phyloP scores from a whole-genome alignment of 2,329 filamentous ascomycete genomes.

The Celoporthe dispersa region DNA sequence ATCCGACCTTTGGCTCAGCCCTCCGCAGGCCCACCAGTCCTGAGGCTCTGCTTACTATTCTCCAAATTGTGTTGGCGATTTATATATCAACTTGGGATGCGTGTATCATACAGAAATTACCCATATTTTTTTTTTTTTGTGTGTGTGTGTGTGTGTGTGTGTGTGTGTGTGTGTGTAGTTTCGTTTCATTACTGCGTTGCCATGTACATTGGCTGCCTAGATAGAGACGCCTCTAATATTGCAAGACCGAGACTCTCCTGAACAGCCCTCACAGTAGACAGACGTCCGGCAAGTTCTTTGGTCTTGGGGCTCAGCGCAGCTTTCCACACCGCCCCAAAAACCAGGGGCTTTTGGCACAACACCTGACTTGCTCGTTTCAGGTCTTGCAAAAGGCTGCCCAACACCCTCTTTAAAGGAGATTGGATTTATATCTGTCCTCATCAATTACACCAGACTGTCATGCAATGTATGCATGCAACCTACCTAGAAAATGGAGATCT shows the following conservation, averaged over 20 bases:
- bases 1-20: constrained; percentile 5
- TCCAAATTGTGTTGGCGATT: not conserved
- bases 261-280: not conserved
- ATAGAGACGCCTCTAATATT: not conserved
- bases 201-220: not conserved
- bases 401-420: not conserved
- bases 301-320: not conserved
- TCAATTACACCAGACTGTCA: not conserved
- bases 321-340: not conserved
- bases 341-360: not conserved
- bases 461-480: not conserved
- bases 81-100: not conserved
- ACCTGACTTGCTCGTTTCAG: not conserved
- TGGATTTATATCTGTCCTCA: not conserved
- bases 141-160: no score
- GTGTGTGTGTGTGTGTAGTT: no score
- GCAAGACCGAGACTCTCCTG: not conserved
- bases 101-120: not conserved
- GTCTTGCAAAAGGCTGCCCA: not conserved
- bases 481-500: no score
- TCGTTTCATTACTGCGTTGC: not conserved
- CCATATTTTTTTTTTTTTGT: no score
- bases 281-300: not conserved
- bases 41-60: not conserved
- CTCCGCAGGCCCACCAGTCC: not conserved